phyloP scores from a whole-genome alignment of 2,329 filamentous ascomycete species.

The Alternaria sp. region DNA sequence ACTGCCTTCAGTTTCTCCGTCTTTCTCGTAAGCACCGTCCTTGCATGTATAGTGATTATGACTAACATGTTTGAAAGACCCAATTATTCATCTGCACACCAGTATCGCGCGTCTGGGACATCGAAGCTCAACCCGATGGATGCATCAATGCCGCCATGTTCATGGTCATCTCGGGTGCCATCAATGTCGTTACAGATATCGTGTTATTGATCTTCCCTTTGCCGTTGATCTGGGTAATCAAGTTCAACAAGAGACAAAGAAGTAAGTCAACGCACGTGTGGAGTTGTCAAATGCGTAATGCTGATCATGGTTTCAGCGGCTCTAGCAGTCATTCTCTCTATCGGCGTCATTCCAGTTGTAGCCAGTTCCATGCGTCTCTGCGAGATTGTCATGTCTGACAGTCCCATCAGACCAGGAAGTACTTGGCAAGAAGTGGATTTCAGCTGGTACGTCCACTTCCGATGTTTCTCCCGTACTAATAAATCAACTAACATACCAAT shows the following conservation, averaged over 20 bases:
- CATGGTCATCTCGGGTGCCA: slow-evolving; percentile 30
- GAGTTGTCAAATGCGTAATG: too few relatives aligned
- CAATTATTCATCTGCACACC: slow-evolving; percentile 35
- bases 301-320: slow-evolving; percentile 22
- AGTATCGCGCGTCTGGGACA: slow-evolving; percentile 30
- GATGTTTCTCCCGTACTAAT: not conserved
- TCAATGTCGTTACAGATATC: slow-evolving; percentile 38
- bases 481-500: slow-evolving; percentile 18
- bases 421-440: slow-evolving; percentile 31
- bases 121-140: slow-evolving; percentile 18
- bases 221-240: slow-evolving; percentile 33
- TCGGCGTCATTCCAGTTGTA: slow-evolving; percentile 37
- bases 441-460: slow-evolving; percentile 25
- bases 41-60: not conserved
- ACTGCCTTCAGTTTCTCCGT: slow-evolving; percentile 31
- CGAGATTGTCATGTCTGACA: slow-evolving; percentile 33
- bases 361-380: slow-evolving; percentile 39
- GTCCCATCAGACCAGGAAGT: slow-evolving; percentile 14
- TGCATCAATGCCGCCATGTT: slow-evolving; percentile 33
- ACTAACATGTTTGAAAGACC: slow-evolving; percentile 15
- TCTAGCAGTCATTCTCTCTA: slow-evolving; percentile 36
- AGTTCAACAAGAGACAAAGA: slow-evolving; percentile 37
- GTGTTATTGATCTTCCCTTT: slow-evolving; percentile 35
- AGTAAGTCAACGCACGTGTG: slow-evolving; percentile 19
- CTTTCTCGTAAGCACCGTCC: slow-evolving; percentile 25